phyloP scores from a whole-genome alignment of 768 basidiomycete genomes.

The Cyclocybe cylindracea region DNA sequence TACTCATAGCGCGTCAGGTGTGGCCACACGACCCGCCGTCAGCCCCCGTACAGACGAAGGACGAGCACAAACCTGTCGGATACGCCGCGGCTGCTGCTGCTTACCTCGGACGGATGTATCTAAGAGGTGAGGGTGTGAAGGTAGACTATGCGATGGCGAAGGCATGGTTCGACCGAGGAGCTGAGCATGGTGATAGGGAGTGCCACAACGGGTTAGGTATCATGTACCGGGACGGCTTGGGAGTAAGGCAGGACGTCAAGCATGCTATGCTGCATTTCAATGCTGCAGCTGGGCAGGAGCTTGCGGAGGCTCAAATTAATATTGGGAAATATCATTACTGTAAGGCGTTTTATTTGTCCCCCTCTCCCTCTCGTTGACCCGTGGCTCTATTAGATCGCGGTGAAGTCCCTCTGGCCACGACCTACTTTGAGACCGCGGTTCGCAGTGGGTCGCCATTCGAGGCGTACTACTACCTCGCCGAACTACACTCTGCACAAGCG shows the following conservation, averaged over 20 bases:
- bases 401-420: slow-evolving; percentile 65
- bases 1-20: slow-evolving; percentile 75
- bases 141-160: slow-evolving; percentile 74
- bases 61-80: slow-evolving; percentile 50
- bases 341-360: slow-evolving; percentile 25
- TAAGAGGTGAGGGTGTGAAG: slow-evolving; percentile 91
- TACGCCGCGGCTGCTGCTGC: slow-evolving; percentile 82
- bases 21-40: slow-evolving; percentile 81
- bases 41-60: slow-evolving; percentile 54
- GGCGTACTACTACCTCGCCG: slow-evolving; percentile 90
- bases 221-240: slow-evolving; percentile 88
- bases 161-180: slow-evolving; percentile 94
- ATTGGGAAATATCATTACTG: slow-evolving; percentile 76
- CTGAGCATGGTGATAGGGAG: slow-evolving; percentile 80
- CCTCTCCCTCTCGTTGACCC: background rate
- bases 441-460: slow-evolving; percentile 91
- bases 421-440: slow-evolving; percentile 83
- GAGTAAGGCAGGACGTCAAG: slow-evolving; percentile 61
- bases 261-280: slow-evolving; percentile 70
- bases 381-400: slow-evolving; percentile 52
- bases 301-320: slow-evolving; percentile 92
- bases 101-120: slow-evolving; percentile 90
- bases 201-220: slow-evolving; percentile 90
- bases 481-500: slow-evolving; percentile 69
- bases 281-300: slow-evolving; percentile 81